Evolutionary conservation across 768 basidiomycete genomes (phyloP), one percentile per base, ranked within the genome.

Genomic region (Collybia sp.): DNA sequence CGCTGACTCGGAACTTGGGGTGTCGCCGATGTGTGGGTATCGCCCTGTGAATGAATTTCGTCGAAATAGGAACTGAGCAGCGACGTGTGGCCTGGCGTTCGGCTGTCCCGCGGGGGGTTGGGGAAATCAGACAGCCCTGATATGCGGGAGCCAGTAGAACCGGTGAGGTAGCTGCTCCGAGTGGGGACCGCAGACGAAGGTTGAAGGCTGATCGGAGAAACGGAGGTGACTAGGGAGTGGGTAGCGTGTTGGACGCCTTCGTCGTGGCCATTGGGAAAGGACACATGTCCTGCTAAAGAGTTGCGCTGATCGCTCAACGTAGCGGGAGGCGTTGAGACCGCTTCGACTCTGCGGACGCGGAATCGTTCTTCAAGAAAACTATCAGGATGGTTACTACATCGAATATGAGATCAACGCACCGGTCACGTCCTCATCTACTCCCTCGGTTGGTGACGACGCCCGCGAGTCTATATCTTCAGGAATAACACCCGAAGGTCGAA

Each of bases 71-170:
- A 61, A 32, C 68, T 67, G 16, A 79, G 47, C n/a, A 75, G 59
- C 6, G 73, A 71, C 52, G 70, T 59, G 41, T 68, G 68, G 33
- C 59, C 58, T 36, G 56, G 53, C 19, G 62, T 53, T n/a, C n/a
- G n/a, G n/a, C n/a, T n/a, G n/a, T 60, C 54, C 20, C 50, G 47
- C 0, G 85, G 85, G 2, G 85, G 85, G 8, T 63, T 64, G 1
- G 85, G 86, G 58, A 88, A 88, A 54, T 87, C 86, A 3, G 83
- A 86, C 12, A 88, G 71, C 8, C 72, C 71, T 1, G 85, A 87
- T 71, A 88, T 88, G 25, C 73, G 72, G 1, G 86, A 88, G n/a
- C n/a, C n/a, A 9, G 66, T 69, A 0, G 83, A 83, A 2, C 71
- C 73, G 30, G 85, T 88, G 70, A 80, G 66, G 58, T 75, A 82